These are phyloP conservation scores for Haplosporangium sp. DNA, from an alignment of 371 early-diverging fungal species.

Conservation along the genomic window DNA sequence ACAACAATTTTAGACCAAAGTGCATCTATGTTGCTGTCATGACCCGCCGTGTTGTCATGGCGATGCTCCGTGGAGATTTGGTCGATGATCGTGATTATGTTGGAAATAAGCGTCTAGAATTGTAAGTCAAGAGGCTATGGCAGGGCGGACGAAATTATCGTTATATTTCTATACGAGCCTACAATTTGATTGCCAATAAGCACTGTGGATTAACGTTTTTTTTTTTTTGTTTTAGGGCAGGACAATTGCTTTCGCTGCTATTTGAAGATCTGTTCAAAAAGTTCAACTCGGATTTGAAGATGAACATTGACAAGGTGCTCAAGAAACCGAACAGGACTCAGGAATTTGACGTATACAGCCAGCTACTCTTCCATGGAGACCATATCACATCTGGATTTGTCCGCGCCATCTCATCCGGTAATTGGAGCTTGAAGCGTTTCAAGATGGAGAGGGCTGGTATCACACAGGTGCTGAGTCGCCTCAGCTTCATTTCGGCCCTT, in stretches of 20 bases:
- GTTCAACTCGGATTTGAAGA: slow-evolving; percentile 92
- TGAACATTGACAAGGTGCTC: slow-evolving; percentile 93
- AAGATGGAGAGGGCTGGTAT: slow-evolving; percentile 99
- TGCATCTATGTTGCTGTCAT: slow-evolving; percentile 97
- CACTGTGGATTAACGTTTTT: background rate
- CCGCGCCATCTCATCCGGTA: slow-evolving; percentile 98
- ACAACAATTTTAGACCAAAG: slow-evolving; percentile 93
- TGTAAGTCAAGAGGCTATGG: slow-evolving; percentile 64
- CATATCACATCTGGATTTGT: slow-evolving; percentile 96
- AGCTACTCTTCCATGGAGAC: slow-evolving; percentile 86
- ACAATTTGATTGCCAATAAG: background rate
- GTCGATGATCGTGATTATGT: slow-evolving; percentile 99
- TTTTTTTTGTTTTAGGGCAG: slow-evolving; percentile 76
- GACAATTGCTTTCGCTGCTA: slow-evolving; percentile 96
- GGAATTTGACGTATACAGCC: slow-evolving; percentile 96
- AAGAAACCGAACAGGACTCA: slow-evolving; percentile 94
- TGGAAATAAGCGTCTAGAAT: slow-evolving; percentile 99
- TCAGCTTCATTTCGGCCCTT: slow-evolving; percentile 97
- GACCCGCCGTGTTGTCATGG: slow-evolving; percentile 96
- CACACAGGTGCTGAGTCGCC: slow-evolving; percentile 97
- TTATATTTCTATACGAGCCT: background rate
- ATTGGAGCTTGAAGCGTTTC: slow-evolving; percentile 99
- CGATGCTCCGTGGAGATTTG: slow-evolving; percentile 81
- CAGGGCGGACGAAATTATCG: background rate
- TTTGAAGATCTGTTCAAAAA: slow-evolving; percentile 99